Evolutionary conservation across 2,329 filamentous ascomycete genomes (phyloP).

Genomic region (Macrophomina pseudophaseolina): DNA sequence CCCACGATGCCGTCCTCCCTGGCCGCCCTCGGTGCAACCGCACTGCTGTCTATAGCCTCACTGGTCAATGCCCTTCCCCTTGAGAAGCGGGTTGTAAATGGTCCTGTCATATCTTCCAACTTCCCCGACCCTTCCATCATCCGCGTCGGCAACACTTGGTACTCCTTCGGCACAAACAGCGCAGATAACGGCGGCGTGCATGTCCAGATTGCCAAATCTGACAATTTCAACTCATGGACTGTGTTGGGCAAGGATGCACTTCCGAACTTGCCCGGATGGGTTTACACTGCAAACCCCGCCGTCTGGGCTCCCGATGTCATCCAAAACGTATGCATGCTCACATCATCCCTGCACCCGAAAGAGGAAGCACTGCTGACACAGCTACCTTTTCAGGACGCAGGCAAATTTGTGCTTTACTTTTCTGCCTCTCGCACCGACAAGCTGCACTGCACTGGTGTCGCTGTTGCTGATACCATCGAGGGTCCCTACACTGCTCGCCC

Average conservation of each 20-base stretch:
- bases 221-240: slow-evolving; percentile 42
- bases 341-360: not conserved
- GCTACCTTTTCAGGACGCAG: slow-evolving; percentile 38
- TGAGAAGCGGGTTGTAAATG: slow-evolving; percentile 18
- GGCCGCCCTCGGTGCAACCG: slow-evolving; percentile 8
- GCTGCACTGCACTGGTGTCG: slow-evolving; percentile 65
- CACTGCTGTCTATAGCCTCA: slow-evolving; percentile 15
- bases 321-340: slow-evolving; percentile 28
- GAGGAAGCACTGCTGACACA: not conserved
- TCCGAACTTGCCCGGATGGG: slow-evolving; percentile 37
- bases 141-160: slow-evolving; percentile 41
- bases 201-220: slow-evolving; percentile 46
- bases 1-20: slow-evolving; percentile 7
- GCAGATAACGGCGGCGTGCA: slow-evolving; percentile 29
- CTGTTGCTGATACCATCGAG: slow-evolving; percentile 52
- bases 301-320: slow-evolving; percentile 46
- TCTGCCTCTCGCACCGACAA: slow-evolving; percentile 53
- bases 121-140: slow-evolving; percentile 47
- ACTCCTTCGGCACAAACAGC: slow-evolving; percentile 43
- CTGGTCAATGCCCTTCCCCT: slow-evolving; percentile 18
- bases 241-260: slow-evolving; percentile 39
- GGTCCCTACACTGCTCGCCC: slow-evolving; percentile 61
- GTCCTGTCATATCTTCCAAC: slow-evolving; percentile 32
- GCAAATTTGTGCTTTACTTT: slow-evolving; percentile 67
- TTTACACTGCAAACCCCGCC: slow-evolving; percentile 28